These are phyloP conservation scores for Fusarium sp. DNA, from an alignment of 2,329 filamentous ascomycete genomes.

Conservation along the genomic window DNA sequence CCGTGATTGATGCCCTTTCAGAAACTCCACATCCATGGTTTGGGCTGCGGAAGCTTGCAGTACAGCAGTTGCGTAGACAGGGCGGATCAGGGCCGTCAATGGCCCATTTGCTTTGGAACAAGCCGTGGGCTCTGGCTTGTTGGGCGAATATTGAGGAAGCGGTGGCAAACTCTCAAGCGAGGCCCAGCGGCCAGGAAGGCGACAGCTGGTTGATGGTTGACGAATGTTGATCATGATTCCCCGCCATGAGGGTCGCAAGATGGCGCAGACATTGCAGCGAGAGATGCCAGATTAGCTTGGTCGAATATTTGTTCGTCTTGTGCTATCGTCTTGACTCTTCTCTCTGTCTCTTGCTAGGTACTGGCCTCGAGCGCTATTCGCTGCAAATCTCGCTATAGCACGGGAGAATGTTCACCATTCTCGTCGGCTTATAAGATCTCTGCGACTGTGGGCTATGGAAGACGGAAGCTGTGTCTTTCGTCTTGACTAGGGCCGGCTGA, in stretches of 20 bases:
- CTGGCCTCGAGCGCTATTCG: constrained; percentile 74
- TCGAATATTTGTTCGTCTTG: constrained; percentile 67
- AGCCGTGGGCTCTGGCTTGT: constrained; percentile 16
- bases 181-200: constrained; percentile 19
- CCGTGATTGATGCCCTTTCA: neutral
- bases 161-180: constrained; percentile 25
- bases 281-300: constrained; percentile 61
- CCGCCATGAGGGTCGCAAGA: constrained; percentile 46
- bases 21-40: constrained; percentile 18
- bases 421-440: constrained; percentile 61
- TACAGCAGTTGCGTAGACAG: constrained; percentile 31
- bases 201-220: constrained; percentile 26
- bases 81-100: constrained; percentile 6
- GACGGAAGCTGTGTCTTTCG: constrained; percentile 53
- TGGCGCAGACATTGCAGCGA: constrained; percentile 59
- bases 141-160: constrained; percentile 23
- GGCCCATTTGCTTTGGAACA: constrained; percentile 16
- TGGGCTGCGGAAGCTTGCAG: constrained; percentile 22
- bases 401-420: constrained; percentile 57
- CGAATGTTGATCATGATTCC: constrained; percentile 43
- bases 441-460: constrained; percentile 65
- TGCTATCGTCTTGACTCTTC: constrained; percentile 79
- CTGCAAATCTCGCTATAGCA: constrained; percentile 71
- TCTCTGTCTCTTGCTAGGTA: constrained; percentile 72
- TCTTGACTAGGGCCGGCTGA: constrained; percentile 52